Percentiles rank a stretch among this genome's conserved stretches.
These are phyloP conservation scores for Pyrenophora teres DNA, from an alignment of 2,329 filamentous ascomycete species.

Conservation along the genomic window DNA sequence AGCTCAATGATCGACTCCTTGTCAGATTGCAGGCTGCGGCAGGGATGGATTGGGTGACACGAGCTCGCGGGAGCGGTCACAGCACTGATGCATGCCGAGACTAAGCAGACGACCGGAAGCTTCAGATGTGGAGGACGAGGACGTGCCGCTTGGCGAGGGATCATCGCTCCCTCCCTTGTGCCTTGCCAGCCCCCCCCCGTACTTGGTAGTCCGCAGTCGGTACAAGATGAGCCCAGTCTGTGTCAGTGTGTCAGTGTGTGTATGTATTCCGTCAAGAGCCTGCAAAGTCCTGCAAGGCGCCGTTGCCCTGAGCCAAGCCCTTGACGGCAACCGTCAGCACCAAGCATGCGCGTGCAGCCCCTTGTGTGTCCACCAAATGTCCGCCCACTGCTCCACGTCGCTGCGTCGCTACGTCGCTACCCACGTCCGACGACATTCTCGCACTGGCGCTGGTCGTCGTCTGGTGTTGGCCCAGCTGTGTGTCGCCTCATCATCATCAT, in stretches of 20 bases:
- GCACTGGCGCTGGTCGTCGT: too few species aligned
- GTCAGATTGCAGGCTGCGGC: constrained; percentile 35
- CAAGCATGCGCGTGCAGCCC: neutral
- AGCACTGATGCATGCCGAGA: constrained; percentile 36
- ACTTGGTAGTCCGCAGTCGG: too few species aligned
- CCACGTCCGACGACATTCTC: too few species aligned
- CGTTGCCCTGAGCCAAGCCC: constrained; percentile 12
- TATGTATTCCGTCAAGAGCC: neutral
- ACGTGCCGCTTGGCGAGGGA: constrained; percentile 25
- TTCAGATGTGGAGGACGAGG: constrained; percentile 40
- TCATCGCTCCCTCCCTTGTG: constrained; percentile 25
- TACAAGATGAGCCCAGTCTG: too few species aligned
- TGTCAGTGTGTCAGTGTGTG: too few species aligned
- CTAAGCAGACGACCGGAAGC: constrained; percentile 43
- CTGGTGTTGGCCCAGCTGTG: too few species aligned
- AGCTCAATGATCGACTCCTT: constrained; percentile 37
- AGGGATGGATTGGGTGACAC: constrained; percentile 39
- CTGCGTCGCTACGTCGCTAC: too few species aligned
- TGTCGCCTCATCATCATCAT: too few species aligned
- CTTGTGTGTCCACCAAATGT: neutral
- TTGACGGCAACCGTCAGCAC: constrained; percentile 9
- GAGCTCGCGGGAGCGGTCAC: constrained; percentile 42
- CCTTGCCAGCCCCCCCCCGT: constrained; percentile 20
- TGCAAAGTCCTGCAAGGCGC: constrained; percentile 14
- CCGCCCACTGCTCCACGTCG: too few species aligned